Evolutionary conservation across 805 yeast species (phyloP), one percentile per base, ranked within the genome.

Genomic region (Ogataea nitratoaversa): DNA sequence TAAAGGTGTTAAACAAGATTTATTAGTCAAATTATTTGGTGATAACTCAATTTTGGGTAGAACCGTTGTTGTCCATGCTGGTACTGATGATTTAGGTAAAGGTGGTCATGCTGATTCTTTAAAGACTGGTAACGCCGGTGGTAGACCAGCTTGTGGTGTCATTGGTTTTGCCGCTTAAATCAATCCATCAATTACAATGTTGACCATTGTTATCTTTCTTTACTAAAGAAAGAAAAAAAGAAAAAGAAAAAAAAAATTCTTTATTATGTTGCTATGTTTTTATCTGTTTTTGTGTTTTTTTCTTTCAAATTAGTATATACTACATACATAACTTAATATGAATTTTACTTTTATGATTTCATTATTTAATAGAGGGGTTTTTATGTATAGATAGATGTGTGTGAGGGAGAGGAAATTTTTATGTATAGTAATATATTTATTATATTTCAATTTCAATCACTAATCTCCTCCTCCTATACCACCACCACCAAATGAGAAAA

Each of bases 111-210:
- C 85, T 45, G 96, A 87, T 68, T 85, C 95, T 49, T 77, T 84
- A 71, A 88, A 84, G 74, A 89, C 96, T 54, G 97, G 97, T 74
- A 88, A 90, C 63, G 97, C 98, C 46, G 98, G 98, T 66, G 90
- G 84, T 54, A 89, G 98, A 81, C 86, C 93, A 55, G 98, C 98
- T 50, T 90, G 98, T 74, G 98, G 98, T 74, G 96, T 90, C 61
- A 89, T 90, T 72, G 97, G 97, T 50, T 57, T 82, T 49, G 53
- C 87, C 37, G 63, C 74, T 54, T 72, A 63, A 60, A 37, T 46
- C 35, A n/a, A 23, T 19, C 17, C 16, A 8, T 5, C 16, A 11
- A 8, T 8, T 8, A 23, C 11, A 23, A n/a, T n/a, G n/a, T n/a
- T n/a, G n/a, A n/a, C n/a, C n/a, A n/a, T n/a, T n/a, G n/a, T n/a